Conservation (phyloP, 768 basidiomycete species). For the Gyrodon lividus region DNA sequence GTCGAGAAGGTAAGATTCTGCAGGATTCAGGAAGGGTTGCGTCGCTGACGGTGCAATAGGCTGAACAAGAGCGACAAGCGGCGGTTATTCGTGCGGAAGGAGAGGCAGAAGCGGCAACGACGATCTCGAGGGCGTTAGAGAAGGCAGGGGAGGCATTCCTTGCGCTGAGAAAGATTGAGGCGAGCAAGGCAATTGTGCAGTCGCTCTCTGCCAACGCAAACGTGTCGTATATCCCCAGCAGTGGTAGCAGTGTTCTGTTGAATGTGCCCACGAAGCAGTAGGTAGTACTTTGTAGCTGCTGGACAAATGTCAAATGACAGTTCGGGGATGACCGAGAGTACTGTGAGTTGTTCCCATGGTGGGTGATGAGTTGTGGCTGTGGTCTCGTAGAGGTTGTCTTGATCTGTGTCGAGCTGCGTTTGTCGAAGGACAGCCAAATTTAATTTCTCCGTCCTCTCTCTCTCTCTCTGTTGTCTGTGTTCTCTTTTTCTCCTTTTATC, state of each 20-base stretch:
- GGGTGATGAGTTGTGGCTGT: slow-evolving; percentile 22
- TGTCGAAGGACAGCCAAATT: slow-evolving; percentile 19
- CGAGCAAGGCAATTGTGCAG: slow-evolving; percentile 93
- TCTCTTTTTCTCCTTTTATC: slow-evolving; percentile 32
- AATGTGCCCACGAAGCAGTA: slow-evolving; percentile 63
- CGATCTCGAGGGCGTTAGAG: slow-evolving; percentile 87
- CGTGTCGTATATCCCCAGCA: slow-evolving; percentile 86
- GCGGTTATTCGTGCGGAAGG: slow-evolving; percentile 98
- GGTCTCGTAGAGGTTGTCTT: slow-evolving; percentile 17
- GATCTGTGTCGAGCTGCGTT: slow-evolving; percentile 25
- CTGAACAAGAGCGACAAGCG: slow-evolving; percentile 98
- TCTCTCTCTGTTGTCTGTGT: slow-evolving; percentile 26
- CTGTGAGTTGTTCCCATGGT: slow-evolving; percentile 21
- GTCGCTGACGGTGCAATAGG: slow-evolving; percentile 48
- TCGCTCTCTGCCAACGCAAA: slow-evolving; percentile 78
- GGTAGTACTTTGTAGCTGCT: not conserved
- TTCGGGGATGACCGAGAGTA: slow-evolving; percentile 21
- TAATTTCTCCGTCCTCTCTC: slow-evolving; percentile 15
- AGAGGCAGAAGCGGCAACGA: slow-evolving; percentile 94
- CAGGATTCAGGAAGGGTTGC: not conserved
- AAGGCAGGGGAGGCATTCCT: slow-evolving; percentile 97
- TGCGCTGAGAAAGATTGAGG: slow-evolving; percentile 93
- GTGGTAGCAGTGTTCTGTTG: slow-evolving; percentile 76
- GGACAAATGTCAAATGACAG: too few relatives aligned
- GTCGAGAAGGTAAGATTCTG: slow-evolving; percentile 81